Evolutionary conservation across 2,329 filamentous ascomycete species (phyloP).

Genomic region (Xylaria sp.): DNA sequence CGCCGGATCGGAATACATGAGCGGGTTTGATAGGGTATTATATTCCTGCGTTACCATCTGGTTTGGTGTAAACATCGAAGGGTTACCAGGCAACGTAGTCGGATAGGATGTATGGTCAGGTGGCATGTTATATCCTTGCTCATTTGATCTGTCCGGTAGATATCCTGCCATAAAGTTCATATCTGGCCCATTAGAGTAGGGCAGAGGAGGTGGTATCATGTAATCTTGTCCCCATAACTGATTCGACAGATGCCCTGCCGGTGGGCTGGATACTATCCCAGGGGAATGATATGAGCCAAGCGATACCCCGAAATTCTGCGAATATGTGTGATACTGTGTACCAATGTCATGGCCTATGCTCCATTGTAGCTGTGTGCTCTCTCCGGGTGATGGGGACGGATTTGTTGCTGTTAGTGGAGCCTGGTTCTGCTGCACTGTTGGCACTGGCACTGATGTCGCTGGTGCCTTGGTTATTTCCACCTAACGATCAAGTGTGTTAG

Average conservation of each 20-base stretch:
- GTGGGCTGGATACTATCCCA: not conserved
- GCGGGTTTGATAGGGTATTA: not conserved
- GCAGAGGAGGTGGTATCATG: not conserved
- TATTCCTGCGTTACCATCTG: not conserved
- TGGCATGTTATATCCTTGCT: not conserved
- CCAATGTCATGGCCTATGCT: not conserved
- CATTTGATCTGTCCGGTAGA: not conserved
- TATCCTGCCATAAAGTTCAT: not conserved
- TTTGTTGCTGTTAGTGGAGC: not conserved
- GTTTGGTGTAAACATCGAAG: not conserved
- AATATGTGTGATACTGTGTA: not conserved
- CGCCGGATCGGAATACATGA: not conserved
- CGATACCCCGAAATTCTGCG: not conserved
- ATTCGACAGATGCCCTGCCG: not conserved
- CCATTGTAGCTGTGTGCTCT: not conserved
- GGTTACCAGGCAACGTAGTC: not conserved
- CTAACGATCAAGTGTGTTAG: constrained; percentile 2
- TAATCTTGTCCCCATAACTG: not conserved
- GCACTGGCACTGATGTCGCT: not conserved
- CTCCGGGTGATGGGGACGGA: not conserved
- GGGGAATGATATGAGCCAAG: not conserved
- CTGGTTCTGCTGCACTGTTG: not conserved
- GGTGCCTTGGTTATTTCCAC: not conserved
- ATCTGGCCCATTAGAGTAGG: not conserved
- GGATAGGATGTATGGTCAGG: not conserved